phyloP scores from a whole-genome alignment of 306 rosid species.

The Astragalus glycyphyllos region DNA sequence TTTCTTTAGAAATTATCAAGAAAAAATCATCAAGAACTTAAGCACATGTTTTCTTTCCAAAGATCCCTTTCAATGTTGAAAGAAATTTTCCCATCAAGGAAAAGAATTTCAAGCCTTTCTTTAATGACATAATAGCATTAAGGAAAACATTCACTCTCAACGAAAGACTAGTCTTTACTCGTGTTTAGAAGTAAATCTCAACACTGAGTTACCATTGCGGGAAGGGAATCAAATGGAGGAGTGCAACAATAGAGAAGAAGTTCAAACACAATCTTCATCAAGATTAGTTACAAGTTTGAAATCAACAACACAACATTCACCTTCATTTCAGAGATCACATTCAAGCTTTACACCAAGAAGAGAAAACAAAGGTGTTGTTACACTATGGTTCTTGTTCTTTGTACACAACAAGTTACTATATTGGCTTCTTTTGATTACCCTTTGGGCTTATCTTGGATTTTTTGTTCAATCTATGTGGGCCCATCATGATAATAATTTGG shows the following conservation, averaged over 20 bases:
- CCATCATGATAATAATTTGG: slow-evolving; percentile 62
- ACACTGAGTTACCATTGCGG: too few species aligned
- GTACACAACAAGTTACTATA: slow-evolving; percentile 65
- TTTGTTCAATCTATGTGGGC: slow-evolving; percentile 90
- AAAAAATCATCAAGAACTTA: slow-evolving; percentile 32
- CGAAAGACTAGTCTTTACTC: too few species aligned
- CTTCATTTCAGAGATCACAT: slow-evolving; percentile 62
- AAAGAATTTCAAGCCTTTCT: slow-evolving; percentile 16
- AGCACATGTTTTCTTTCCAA: background rate
- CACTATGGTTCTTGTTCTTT: slow-evolving; percentile 50
- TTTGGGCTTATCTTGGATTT: slow-evolving; percentile 92
- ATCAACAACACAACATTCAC: slow-evolving; percentile 64
- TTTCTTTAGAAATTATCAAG: slow-evolving; percentile 1
- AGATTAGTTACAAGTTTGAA: slow-evolving; percentile 21
- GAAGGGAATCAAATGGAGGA: slow-evolving; percentile 61
- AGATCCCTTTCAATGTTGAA: background rate
- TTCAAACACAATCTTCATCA: slow-evolving; percentile 42
- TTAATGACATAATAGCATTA: slow-evolving; percentile 34
- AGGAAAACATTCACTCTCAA: background rate
- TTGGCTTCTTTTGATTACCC: slow-evolving; percentile 82
- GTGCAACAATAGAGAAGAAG: slow-evolving; percentile 51
- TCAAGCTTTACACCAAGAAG: slow-evolving; percentile 68
- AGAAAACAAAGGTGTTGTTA: slow-evolving; percentile 57
- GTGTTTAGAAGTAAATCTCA: too few species aligned
- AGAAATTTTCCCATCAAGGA: slow-evolving; percentile 24